Evolutionary conservation across 1,139 yeast genomes (phyloP).

Genomic region (Nadsonia starkeyi-henricii): DNA sequence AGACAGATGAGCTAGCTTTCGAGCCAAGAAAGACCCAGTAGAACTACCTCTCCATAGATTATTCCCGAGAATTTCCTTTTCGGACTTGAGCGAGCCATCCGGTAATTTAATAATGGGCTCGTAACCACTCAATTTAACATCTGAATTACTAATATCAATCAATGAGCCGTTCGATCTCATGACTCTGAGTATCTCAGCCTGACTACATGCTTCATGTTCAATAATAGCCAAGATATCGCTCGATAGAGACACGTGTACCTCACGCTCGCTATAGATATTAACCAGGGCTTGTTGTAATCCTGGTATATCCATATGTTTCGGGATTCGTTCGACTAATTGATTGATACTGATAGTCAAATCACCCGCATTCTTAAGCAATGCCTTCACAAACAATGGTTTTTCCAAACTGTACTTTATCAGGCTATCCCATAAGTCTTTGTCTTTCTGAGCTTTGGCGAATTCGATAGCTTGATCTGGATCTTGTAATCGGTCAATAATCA

Average conservation of each 20-base stretch:
- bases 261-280: constrained; percentile 53
- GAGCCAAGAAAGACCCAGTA: background rate
- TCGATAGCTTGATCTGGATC: constrained; percentile 73
- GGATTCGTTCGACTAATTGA: constrained; percentile 50
- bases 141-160: background rate
- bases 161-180: constrained; percentile 30
- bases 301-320: constrained; percentile 44
- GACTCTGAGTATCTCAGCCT: constrained; percentile 27
- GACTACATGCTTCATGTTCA: constrained; percentile 39
- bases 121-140: background rate
- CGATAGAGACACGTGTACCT: constrained; percentile 43
- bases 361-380: constrained; percentile 50
- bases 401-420: constrained; percentile 57
- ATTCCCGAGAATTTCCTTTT: background rate
- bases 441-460: constrained; percentile 64
- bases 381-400: constrained; percentile 61
- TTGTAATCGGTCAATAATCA: constrained; percentile 62
- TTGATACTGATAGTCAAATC: constrained; percentile 51
- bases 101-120: background rate
- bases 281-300: constrained; percentile 51
- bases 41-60: background rate
- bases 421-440: constrained; percentile 65
- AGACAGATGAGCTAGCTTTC: background rate
- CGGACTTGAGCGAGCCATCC: background rate
- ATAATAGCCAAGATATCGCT: constrained; percentile 49